Evolutionary conservation across 352 stramenopile genomes (phyloP).

Genomic region (Pythium phragmitis): DNA sequence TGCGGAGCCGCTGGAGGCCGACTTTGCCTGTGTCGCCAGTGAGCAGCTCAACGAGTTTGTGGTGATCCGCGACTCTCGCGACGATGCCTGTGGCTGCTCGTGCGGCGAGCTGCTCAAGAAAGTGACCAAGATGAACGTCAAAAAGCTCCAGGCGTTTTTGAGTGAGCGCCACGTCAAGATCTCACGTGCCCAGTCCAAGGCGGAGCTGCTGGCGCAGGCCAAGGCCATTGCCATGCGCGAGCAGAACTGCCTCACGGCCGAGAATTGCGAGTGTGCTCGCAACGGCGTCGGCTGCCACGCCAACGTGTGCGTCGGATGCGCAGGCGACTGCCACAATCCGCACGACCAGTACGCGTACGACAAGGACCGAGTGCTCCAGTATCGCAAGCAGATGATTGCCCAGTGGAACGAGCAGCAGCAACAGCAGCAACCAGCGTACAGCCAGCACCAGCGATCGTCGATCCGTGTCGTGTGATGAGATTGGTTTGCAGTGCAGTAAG

Average conservation of each 20-base stretch:
- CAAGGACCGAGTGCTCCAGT: constrained; percentile 58
- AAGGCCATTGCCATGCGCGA: constrained; percentile 59
- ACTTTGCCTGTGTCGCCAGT: constrained; percentile 80
- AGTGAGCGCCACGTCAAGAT: constrained; percentile 50
- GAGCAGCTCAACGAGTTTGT: constrained; percentile 85
- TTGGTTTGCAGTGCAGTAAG: neutral
- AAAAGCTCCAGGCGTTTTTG: constrained; percentile 73
- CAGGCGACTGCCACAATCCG: constrained; percentile 71
- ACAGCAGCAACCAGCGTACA: neutral
- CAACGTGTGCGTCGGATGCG: constrained; percentile 72
- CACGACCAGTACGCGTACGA: constrained; percentile 77
- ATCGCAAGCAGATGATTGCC: constrained; percentile 68
- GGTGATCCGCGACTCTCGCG: constrained; percentile 78
- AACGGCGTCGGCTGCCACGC: constrained; percentile 78
- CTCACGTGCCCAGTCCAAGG: constrained; percentile 44
- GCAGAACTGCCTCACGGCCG: constrained; percentile 71
- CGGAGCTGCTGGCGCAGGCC: constrained; percentile 61
- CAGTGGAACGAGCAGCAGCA: constrained; percentile 40
- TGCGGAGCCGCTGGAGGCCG: constrained; percentile 14
- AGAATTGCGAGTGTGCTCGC: constrained; percentile 70
- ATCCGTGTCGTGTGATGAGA: constrained; percentile 8
- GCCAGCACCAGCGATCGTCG: constrained; percentile 20
- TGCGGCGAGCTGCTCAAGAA: constrained; percentile 84
- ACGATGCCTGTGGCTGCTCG: constrained; percentile 71
- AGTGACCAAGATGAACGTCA: constrained; percentile 83